Percentiles rank a stretch among this genome's conserved stretches.
These are phyloP conservation scores for Amauroascus niger DNA, from an alignment of 2,329 filamentous ascomycete genomes.

Conservation along the genomic window DNA sequence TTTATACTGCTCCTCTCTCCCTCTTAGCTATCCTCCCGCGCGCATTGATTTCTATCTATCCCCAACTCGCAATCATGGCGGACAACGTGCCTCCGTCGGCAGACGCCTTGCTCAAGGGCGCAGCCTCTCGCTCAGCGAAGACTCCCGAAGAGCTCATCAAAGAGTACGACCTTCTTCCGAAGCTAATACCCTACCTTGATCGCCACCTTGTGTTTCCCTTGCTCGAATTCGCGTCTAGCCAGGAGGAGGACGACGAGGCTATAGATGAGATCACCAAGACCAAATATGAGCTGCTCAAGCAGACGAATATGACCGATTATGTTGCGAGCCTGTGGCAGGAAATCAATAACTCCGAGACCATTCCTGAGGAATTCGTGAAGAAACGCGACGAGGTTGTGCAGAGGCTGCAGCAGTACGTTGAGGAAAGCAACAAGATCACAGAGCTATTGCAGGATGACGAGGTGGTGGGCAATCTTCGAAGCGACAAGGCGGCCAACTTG, in stretches of 20 bases:
- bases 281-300: conserved; percentile 88
- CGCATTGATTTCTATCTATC: conserved; percentile 8
- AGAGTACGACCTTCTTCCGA: conserved; percentile 72
- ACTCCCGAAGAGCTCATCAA: conserved; percentile 49
- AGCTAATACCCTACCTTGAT: conserved; percentile 85
- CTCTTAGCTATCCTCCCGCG: not conserved
- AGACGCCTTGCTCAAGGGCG: conserved; percentile 42
- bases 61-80: conserved; percentile 41
- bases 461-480: conserved; percentile 80
- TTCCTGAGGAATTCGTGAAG: conserved; percentile 75
- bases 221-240: conserved; percentile 78
- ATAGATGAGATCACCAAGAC: conserved; percentile 63
- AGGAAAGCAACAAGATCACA: conserved; percentile 80
- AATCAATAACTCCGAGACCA: conserved; percentile 66
- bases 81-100: conserved; percentile 42
- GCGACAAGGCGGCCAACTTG: conserved; percentile 98
- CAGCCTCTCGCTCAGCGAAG: conserved; percentile 37
- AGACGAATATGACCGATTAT: conserved; percentile 99
- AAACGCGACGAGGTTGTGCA: conserved; percentile 83
- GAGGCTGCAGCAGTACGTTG: conserved; percentile 71
- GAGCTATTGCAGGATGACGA: conserved; percentile 78
- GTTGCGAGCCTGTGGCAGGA: conserved; percentile 86
- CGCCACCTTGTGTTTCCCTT: conserved; percentile 94
- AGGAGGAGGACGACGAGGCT: conserved; percentile 60
- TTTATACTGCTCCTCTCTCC: conserved; percentile 6